Evolutionary conservation across 495 filamentous ascomycete species (phyloP), one percentile per base, ranked within the genome.

Genomic region (Xylaria scruposa): DNA sequence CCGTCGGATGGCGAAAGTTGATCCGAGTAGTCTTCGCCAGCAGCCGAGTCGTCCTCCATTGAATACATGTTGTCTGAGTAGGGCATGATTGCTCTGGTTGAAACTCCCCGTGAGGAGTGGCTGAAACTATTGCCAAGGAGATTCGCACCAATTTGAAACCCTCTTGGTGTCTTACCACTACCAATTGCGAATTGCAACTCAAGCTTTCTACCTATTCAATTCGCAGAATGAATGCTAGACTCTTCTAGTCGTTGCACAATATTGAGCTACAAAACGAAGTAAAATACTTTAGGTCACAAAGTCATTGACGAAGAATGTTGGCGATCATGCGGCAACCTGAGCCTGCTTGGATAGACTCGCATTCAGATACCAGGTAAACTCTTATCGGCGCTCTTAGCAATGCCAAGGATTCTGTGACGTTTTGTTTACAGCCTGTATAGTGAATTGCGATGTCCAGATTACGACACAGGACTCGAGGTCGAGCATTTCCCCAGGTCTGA

Each of bases 61-160:
- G 81, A 83, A 74, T 82, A 83, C 71, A 85, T 74, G 66, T 84
- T 80, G 75, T 85, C 84, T 12, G 83, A 83, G 74, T 85, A 84
- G 1, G 83, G 82, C 71, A 77, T 79, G 62, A 65, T 73, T 60
- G 66, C 71, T 62, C 59, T 59, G 31, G 65, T 77, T 78, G 74
- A 78, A 74, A 76, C 78, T 21, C 19, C 73, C 72, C 76, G 72
- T 68, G 70, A 70, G 31, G 46, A 44, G 24, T 40, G 72, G 71
- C 53, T 76, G 75, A 77, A 74, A 74, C 73, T 75, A 77, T 77
- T 73, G 73, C 76, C 75, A 77, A 74, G 74, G 60, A 59, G 40
- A 42, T 31, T 72, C 38, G 63, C 66, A 49, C 70, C 72, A 67
- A 73, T 67, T 70, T 59, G 73, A 75, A 74, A 78, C 75, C 62